These are phyloP conservation scores for Saturnispora hagleri DNA, from an alignment of 805 yeast genomes.

Conservation along the genomic window DNA sequence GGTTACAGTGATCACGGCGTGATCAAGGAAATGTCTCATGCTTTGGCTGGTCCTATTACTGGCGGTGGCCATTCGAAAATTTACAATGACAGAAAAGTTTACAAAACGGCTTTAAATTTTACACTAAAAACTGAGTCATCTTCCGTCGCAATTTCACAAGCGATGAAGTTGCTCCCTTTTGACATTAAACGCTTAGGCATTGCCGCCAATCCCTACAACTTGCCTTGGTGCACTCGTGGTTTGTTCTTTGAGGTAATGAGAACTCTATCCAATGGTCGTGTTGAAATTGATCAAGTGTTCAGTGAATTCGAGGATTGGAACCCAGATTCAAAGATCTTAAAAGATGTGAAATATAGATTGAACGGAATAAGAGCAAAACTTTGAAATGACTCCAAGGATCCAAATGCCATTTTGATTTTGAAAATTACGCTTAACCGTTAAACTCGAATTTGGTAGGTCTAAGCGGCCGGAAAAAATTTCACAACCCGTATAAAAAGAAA, in stretches of 20 bases:
- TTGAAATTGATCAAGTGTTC: slow-evolving; percentile 52
- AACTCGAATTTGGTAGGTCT: neutral
- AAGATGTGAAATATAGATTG: slow-evolving; percentile 63
- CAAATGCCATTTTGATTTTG: neutral
- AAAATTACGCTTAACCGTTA: neutral
- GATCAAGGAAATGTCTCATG: slow-evolving; percentile 68
- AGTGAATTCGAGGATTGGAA: slow-evolving; percentile 77
- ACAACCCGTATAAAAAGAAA: neutral
- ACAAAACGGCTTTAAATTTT: slow-evolving; percentile 67
- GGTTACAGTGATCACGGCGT: slow-evolving; percentile 85
- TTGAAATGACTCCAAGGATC: slow-evolving; percentile 9
- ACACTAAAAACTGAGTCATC: slow-evolving; percentile 57
- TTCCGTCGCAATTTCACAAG: slow-evolving; percentile 19
- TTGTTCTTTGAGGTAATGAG: slow-evolving; percentile 46
- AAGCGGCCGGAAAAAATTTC: slow-evolving; percentile 1
- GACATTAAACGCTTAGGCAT: slow-evolving; percentile 56
- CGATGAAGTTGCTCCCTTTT: slow-evolving; percentile 31
- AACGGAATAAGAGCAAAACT: slow-evolving; percentile 29
- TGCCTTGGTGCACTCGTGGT: slow-evolving; percentile 93
- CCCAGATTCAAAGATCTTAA: slow-evolving; percentile 73
- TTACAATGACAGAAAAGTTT: slow-evolving; percentile 78
- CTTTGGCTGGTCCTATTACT: slow-evolving; percentile 82
- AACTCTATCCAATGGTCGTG: slow-evolving; percentile 33
- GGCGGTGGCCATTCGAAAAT: slow-evolving; percentile 93
- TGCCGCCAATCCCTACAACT: slow-evolving; percentile 58